Percentiles rank a stretch among this genome's conserved stretches.
Conservation (phyloP, 768 basidiomycete genomes). For the Suillus tomentosus region DNA sequence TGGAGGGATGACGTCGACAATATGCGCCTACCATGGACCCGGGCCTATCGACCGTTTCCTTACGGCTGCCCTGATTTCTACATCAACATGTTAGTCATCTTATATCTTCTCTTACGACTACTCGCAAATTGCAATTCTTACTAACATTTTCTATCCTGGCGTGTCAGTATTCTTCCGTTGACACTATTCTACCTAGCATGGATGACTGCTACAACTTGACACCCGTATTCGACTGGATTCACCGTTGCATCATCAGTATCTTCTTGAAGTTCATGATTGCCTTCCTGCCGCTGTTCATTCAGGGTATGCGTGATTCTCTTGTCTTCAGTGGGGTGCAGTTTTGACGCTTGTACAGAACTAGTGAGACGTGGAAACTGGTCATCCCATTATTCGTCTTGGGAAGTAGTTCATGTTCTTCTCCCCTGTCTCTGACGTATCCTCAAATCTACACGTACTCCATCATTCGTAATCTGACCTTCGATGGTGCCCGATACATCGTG, state of each 20-base stretch:
- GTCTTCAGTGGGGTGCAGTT: conserved; percentile 1
- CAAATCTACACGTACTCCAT: conserved; percentile 99
- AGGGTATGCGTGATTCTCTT: conserved; percentile 56
- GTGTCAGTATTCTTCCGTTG: no score
- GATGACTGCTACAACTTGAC: conserved; percentile 91
- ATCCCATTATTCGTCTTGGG: conserved; percentile 86
- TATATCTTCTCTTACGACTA: no score
- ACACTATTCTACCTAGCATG: conserved; percentile 34
- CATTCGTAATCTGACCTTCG: conserved; percentile 93
- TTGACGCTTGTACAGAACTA: conserved; percentile 62
- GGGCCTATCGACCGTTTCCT: no score
- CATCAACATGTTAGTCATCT: no score
- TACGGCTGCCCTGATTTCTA: no score
- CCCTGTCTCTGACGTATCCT: conserved; percentile 96
- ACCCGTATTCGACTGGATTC: conserved; percentile 95
- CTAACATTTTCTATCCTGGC: no score
- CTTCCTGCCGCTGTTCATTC: conserved; percentile 91
- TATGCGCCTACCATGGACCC: no score
- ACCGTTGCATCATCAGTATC: conserved; percentile 94
- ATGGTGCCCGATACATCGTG: conserved; percentile 97
- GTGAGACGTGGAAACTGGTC: conserved; percentile 92
- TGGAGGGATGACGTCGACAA: no score
- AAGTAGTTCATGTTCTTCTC: conserved; percentile 96
- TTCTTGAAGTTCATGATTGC: conserved; percentile 98
- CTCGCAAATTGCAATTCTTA: no score